A percentile compares a stretch with the other conserved stretches of the same genome.
These are phyloP conservation scores for Ramularia endophylla DNA, from an alignment of 2,329 filamentous ascomycete genomes.

Conservation along the genomic window DNA sequence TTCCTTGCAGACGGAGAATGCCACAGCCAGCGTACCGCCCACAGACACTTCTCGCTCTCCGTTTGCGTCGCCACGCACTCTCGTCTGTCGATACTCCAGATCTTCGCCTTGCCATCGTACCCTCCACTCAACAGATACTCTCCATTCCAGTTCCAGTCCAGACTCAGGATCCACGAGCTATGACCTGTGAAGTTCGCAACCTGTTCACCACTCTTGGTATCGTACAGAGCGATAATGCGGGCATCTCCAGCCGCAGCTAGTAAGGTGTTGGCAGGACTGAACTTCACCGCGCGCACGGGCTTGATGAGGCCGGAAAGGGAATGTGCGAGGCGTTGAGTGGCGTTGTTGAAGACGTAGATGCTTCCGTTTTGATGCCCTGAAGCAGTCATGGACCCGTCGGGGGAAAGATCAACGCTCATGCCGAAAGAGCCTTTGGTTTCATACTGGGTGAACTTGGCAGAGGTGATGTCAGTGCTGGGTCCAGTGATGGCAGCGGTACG, in stretches of 20 bases:
- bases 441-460: slow-evolving; percentile 67
- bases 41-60: slow-evolving; percentile 75
- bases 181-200: slow-evolving; percentile 78
- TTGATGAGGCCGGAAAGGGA: slow-evolving; percentile 85
- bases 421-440: slow-evolving; percentile 93
- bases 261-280: slow-evolving; percentile 77
- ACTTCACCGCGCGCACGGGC: slow-evolving; percentile 76
- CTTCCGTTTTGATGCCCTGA: slow-evolving; percentile 89
- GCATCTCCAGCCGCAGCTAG: slow-evolving; percentile 89
- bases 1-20: slow-evolving; percentile 52
- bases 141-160: slow-evolving; percentile 91
- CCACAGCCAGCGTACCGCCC: slow-evolving; percentile 78
- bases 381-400: slow-evolving; percentile 77
- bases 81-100: slow-evolving; percentile 83
- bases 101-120: slow-evolving; percentile 90
- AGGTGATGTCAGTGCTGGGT: slow-evolving; percentile 33
- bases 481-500: slow-evolving; percentile 43
- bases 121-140: slow-evolving; percentile 80
- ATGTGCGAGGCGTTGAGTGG: slow-evolving; percentile 76
- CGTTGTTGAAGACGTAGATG: slow-evolving; percentile 93
- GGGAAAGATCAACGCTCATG: slow-evolving; percentile 72
- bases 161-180: slow-evolving; percentile 78
- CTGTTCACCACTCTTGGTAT: slow-evolving; percentile 86
- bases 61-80: slow-evolving; percentile 89
- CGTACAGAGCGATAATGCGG: slow-evolving; percentile 82